Evolutionary conservation across 208 protist genomes (phyloP), one percentile per base, ranked within the genome.

Genomic region (Leishmania major): DNA sequence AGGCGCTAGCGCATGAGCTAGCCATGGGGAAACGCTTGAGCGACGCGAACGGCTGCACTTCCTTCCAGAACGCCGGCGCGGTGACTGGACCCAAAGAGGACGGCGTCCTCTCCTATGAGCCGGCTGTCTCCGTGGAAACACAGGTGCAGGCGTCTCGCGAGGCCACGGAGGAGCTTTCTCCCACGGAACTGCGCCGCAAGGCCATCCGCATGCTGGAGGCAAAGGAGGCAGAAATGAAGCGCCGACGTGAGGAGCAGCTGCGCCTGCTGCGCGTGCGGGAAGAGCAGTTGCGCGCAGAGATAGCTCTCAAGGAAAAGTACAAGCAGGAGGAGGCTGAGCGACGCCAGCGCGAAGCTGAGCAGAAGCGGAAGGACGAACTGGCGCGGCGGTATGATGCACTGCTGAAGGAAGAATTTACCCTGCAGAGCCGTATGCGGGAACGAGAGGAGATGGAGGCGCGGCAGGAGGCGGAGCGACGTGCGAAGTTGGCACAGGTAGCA

Each of bases 201-300:
- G 92, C 92, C 15, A 97, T 96, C 73, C 80, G 78, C 35, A 92
- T 97, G 90, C 90, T 96, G 15, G 91, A 93, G 82, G 84, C 85
- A 13, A 90, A 97, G 78, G 88, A 97, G 81, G 82, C 80, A 22
- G 78, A 81, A 64, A 83, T 92, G 70, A 86, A 85, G 60, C 79
- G 60, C 13, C 84, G 86, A 35, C 82, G 90, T 17, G 90, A 92
- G 69, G 40, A 77, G 78, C 84, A 91, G 78, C 62, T 83, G 51
- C 81, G 81, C n/a, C 47, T 83, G 75, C 75, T 83, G 51, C 79
- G 84, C 55, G 85, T 85, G 78, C 82, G 87, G 66, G 87, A 92
- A 69, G 82, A 78, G 84, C 81, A 86, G 80, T 51, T 79, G 76
- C 75, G 78, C 28, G 77, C 75, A 22, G 82, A 91, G 75, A 82